A percentile compares a stretch with the other conserved stretches of the same genome.
These are phyloP conservation scores for Backusella luteola DNA, from an alignment of 192 early-diverging fungal species.

Conservation along the genomic window DNA sequence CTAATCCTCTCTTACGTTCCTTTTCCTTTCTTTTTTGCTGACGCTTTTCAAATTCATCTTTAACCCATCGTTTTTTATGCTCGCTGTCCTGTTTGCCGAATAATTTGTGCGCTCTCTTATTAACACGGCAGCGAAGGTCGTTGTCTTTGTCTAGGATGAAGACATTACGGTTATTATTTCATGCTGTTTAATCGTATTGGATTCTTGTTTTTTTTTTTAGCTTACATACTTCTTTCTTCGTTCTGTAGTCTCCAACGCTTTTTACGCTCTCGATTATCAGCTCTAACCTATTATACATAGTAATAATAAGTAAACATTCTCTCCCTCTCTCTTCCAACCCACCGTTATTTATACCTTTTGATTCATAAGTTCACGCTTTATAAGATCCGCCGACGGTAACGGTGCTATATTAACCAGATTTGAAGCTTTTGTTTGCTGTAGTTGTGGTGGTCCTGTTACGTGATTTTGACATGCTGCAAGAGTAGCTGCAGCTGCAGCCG, in stretches of 20 bases:
- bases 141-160: slow-evolving; percentile 61
- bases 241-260: slow-evolving; percentile 52
- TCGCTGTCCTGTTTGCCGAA: slow-evolving; percentile 50
- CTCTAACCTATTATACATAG: slow-evolving; percentile 29
- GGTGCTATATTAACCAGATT: not conserved
- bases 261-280: slow-evolving; percentile 51
- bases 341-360: slow-evolving; percentile 27
- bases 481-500: not conserved
- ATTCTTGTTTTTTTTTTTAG: not conserved
- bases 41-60: slow-evolving; percentile 66
- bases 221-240: slow-evolving; percentile 50
- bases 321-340: no score
- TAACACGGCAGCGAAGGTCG: slow-evolving; percentile 68
- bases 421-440: not conserved
- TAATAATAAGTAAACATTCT: not conserved
- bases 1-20: slow-evolving; percentile 38
- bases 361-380: slow-evolving; percentile 40
- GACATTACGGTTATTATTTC: not conserved
- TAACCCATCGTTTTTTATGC: slow-evolving; percentile 60
- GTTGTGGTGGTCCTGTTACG: not conserved
- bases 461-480: slow-evolving; percentile 1
- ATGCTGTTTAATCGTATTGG: not conserved
- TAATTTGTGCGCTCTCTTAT: slow-evolving; percentile 64
- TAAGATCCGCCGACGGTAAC: slow-evolving; percentile 22
- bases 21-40: slow-evolving; percentile 60